Evolutionary conservation across 2,329 filamentous ascomycete species (phyloP).

Genomic region (Pseudogymnoascus sp.): DNA sequence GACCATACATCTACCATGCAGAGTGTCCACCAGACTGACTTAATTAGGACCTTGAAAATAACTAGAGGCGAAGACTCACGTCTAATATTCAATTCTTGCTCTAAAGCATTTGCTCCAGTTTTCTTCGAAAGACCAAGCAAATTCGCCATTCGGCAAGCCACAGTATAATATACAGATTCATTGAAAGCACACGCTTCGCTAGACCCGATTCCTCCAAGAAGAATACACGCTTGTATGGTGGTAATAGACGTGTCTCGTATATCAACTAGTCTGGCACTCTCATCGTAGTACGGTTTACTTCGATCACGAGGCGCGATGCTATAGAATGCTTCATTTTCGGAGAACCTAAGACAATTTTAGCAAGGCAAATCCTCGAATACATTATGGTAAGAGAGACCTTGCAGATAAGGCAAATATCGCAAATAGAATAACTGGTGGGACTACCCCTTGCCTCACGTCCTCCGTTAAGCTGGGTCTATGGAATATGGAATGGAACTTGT

Average conservation of each 20-base stretch:
- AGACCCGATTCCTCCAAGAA: slow-evolving; percentile 19
- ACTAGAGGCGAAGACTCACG: slow-evolving; percentile 11
- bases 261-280: slow-evolving; percentile 17
- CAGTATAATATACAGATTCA: slow-evolving; percentile 20
- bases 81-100: slow-evolving; percentile 20
- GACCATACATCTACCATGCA: slow-evolving; percentile 24
- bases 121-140: slow-evolving; percentile 18
- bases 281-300: slow-evolving; percentile 14
- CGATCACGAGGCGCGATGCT: slow-evolving; percentile 15
- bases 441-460: slow-evolving; percentile 13
- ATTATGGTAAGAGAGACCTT: slow-evolving; percentile 11
- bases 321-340: slow-evolving; percentile 16
- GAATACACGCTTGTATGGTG: slow-evolving; percentile 21
- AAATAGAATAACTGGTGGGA: slow-evolving; percentile 18
- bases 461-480: slow-evolving; percentile 19
- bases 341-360: slow-evolving; percentile 17
- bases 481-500: slow-evolving; percentile 22
- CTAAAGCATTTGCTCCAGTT: slow-evolving; percentile 13
- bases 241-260: slow-evolving; percentile 18
- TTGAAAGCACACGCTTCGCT: slow-evolving; percentile 16
- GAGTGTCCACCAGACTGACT: slow-evolving; percentile 21
- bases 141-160: slow-evolving; percentile 20
- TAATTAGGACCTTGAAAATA: slow-evolving; percentile 6
- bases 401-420: slow-evolving; percentile 21
- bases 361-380: not conserved